Evolutionary conservation across 2,329 filamentous ascomycete genomes (phyloP).

Genomic region (Fusarium euwallaceae): DNA sequence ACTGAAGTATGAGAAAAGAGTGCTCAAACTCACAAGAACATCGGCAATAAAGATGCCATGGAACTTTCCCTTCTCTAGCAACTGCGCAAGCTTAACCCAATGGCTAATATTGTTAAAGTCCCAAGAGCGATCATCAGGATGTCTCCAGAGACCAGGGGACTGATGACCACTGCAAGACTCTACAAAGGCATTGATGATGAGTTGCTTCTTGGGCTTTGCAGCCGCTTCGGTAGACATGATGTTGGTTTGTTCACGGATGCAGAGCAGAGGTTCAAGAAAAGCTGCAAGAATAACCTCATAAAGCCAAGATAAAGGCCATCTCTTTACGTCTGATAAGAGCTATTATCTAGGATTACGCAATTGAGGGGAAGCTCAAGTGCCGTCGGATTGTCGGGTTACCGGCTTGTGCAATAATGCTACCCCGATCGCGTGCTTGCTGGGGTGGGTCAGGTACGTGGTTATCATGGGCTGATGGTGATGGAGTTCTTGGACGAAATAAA

Average conservation of each 20-base stretch:
- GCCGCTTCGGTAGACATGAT: constrained; percentile 8
- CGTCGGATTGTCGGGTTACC: constrained; percentile 7
- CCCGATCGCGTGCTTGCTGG: constrained; percentile 5
- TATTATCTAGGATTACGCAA: constrained; percentile 2
- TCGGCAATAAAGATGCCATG: constrained; percentile 78
- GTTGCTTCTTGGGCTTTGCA: constrained; percentile 52
- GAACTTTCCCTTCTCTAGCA: constrained; percentile 64
- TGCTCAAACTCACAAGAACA: constrained; percentile 53
- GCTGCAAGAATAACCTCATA: background rate
- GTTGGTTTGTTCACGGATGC: background rate
- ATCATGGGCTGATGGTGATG: background rate
- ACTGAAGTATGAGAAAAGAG: background rate
- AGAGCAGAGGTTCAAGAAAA: background rate
- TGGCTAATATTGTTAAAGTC: constrained; percentile 72
- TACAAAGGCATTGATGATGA: constrained; percentile 60
- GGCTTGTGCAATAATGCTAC: background rate
- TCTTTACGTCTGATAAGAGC: background rate
- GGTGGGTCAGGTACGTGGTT: constrained; percentile 1
- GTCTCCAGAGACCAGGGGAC: constrained; percentile 65
- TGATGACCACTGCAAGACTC: constrained; percentile 60
- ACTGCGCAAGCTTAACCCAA: constrained; percentile 66
- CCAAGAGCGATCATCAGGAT: constrained; percentile 73
- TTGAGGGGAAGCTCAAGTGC: constrained; percentile 8
- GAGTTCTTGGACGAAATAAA: background rate
- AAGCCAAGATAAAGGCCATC: background rate